Percentiles rank a stretch among this genome's conserved stretches.
Conservation (phyloP, 495 filamentous ascomycete genomes). For the Sordaria brevicollis region DNA sequence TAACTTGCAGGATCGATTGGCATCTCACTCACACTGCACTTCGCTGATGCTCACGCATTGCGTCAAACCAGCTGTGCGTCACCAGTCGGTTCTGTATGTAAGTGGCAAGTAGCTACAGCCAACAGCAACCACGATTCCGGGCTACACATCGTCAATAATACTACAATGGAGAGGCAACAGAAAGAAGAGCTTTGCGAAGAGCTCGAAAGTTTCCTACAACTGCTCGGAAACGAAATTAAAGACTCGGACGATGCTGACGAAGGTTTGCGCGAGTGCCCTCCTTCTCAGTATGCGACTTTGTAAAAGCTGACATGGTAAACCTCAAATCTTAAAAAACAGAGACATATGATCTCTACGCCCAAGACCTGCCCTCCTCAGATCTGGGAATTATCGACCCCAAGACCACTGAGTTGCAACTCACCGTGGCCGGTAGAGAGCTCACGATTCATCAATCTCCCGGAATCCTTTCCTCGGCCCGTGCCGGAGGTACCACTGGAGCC, state of each 20-base stretch:
- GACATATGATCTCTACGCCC: conserved; percentile 75
- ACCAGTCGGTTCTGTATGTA: neutral
- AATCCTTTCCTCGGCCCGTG: conserved; percentile 64
- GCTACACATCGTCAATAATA: neutral
- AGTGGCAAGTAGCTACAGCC: neutral
- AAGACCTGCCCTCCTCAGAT: conserved; percentile 60
- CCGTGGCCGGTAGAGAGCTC: conserved; percentile 58
- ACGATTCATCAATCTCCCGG: conserved; percentile 78
- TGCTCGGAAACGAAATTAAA: conserved; percentile 4
- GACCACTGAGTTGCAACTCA: conserved; percentile 53
- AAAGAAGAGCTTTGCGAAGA: neutral
- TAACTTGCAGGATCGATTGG: neutral
- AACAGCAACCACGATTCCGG: neutral
- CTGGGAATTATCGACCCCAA: conserved; percentile 77
- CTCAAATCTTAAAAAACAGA: conserved; percentile 40
- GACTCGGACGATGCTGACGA: conserved; percentile 4
- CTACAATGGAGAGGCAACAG: neutral
- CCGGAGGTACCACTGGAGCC: conserved; percentile 84
- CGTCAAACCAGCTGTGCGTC: neutral
- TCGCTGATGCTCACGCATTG: neutral
- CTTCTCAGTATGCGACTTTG: neutral
- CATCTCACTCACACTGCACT: neutral
- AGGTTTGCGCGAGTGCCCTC: conserved; percentile 1
- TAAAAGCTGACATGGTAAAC: neutral
- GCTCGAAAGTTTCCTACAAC: conserved; percentile 3